Evolutionary conservation across 2,329 filamentous ascomycete genomes (phyloP), one percentile per base, ranked within the genome.

Genomic region (Neodidymelliopsis sp.): DNA sequence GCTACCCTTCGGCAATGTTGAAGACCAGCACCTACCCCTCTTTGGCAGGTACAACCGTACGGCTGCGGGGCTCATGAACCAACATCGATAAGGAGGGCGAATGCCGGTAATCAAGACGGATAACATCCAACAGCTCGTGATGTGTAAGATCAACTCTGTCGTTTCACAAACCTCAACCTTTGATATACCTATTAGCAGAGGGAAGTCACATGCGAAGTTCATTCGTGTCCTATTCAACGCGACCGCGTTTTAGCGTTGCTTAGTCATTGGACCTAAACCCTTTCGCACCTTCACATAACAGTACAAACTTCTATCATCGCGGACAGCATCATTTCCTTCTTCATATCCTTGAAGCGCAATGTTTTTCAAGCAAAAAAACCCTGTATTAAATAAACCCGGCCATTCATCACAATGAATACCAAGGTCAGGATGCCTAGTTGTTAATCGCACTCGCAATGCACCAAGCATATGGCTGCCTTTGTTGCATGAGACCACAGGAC

Each of bases 11-110:
- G 47, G 47, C 30, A 45, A 41, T 36, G 15, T 19, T 40, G 24
- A 30, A 31, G 35, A 27, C 20, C 20, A 25, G n/a, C 30, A 50
- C 35, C 36, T 45, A 41, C 20, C 47, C 47, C 47, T 36, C 35
- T 50, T 50, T 31, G 47, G 47, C 47, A 50, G 40, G 47, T 50
- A 30, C 41, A 50, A n/a, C 40, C 47, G 47, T 24, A 24, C n/a
- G 35, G 15, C 23, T 45, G 47, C 40, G 47, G 47, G 47, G 40
- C 40, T 36, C 20, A 23, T 18, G 18, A 15, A 45, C 20, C 11
- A 7, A 31, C 24, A 23, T 11, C 20, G 47, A 50, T 50, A 44
- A 50, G 28, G 10, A 18, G 8, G 7, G 13, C 15, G 4, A 24
- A 29, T 15, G 8, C 19, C 19, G 15, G 27, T 15, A 42, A n/a